A percentile compares a stretch with the other conserved stretches of the same genome.
These are phyloP conservation scores for Plantago major DNA, from an alignment of 257 asterid genomes.

Conservation along the genomic window DNA sequence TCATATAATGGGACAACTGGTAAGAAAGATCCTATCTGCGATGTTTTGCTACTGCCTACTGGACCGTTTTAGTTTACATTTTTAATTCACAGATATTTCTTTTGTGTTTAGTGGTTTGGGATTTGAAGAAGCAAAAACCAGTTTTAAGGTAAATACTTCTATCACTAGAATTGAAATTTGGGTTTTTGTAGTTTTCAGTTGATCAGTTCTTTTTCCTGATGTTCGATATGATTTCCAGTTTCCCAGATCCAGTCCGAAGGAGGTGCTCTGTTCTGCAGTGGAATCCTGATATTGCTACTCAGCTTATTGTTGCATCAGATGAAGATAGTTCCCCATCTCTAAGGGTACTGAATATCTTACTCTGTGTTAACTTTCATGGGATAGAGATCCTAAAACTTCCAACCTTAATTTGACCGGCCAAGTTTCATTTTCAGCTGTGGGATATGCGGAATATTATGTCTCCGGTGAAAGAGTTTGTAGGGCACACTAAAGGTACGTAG, in stretches of 20 bases:
- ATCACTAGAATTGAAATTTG: neutral
- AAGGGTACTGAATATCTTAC: constrained; percentile 31
- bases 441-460: constrained; percentile 59
- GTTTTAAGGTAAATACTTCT: constrained; percentile 39
- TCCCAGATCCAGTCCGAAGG: constrained; percentile 46
- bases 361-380: constrained; percentile 3
- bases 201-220: constrained; percentile 10
- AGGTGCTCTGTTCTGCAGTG: constrained; percentile 74
- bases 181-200: neutral
- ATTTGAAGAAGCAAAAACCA: constrained; percentile 61
- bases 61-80: constrained; percentile 7
- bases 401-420: constrained; percentile 11
- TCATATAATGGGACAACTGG: constrained; percentile 65
- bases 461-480: constrained; percentile 57
- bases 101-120: constrained; percentile 61
- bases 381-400: neutral
- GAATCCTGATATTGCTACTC: constrained; percentile 66
- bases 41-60: neutral
- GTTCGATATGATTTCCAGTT: constrained; percentile 30
- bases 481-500: constrained; percentile 58
- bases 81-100: constrained; percentile 1
- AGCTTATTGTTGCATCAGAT: constrained; percentile 67
- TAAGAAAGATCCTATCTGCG: constrained; percentile 14
- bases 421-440: constrained; percentile 45
- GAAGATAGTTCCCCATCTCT: constrained; percentile 62